Evolutionary conservation across 2,329 filamentous ascomycete species (phyloP), one percentile per base, ranked within the genome.

Genomic region (Salinomyces thailandicus): DNA sequence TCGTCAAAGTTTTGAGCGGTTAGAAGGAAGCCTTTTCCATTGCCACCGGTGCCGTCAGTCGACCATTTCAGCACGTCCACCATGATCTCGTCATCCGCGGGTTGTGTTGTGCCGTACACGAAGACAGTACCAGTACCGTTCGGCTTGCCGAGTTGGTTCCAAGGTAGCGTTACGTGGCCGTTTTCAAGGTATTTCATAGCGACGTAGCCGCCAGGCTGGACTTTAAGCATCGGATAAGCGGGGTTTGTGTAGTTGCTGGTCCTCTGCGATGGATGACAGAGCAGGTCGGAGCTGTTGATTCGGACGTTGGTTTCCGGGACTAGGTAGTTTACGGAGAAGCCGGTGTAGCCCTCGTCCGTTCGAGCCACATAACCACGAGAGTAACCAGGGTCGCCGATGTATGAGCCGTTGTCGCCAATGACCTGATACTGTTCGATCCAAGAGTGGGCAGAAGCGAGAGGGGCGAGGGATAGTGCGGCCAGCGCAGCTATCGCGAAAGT

Each of bases 1-100:
- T 98, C 91, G 52, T 96, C 91, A 58, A 78, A 98, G 64, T 82
- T 77, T 49, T 85, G 78, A 1, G 75, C 81, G 0, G 80, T 76
- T 24, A 96, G 66, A 9, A 96, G 76, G 28, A 69, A 67, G 19
- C 91, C 91, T 27, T 81, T 76, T 33, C 73, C 69, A 56, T 95
- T 79, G 15, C 87, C 89, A 14, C 87, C 86, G 5, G 73, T 81
- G 42, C 87, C 87, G 38, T 85, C 77, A 13, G 69, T 58, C 31
- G 77, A 94, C 91, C 91, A 96, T 35, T 79, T 67, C 46, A 93
- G 77, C 20, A 95, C 79, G 38, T 65, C 67, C 34, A 67, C 63
- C 17, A 80, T 61, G 37, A 64, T 77, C 53, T 85, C 76, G 35
- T 72, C 64, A 4, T 58, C 51, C 20, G 62, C 61, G 2, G 67